Evolutionary conservation across 1,284 basidiomycete species (phyloP), one percentile per base, ranked within the genome.

Genomic region (Exsudoporus floridanus): DNA sequence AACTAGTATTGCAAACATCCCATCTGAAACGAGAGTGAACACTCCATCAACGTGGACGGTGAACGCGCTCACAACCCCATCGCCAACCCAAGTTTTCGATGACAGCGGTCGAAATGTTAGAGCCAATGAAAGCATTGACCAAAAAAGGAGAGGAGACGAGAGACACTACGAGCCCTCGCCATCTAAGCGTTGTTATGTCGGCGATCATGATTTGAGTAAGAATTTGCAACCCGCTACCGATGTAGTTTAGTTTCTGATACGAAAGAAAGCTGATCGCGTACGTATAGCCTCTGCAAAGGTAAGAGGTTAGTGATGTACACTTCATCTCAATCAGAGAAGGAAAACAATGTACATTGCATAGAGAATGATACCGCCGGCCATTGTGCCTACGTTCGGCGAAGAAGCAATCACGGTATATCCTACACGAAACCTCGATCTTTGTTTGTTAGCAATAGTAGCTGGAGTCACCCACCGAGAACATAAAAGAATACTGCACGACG

Each of bases 151-250:
- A 67, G 8, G 83, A 82, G 25, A 82, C 78, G n/a, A 88, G 69
- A 14, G 78, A 77, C 3, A 83, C 79, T 18, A 88, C 80, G 10
- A 92, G 74, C 12, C 88, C 89, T 52, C 90, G 80, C 86, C 88
- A 92, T 63, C 83, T 78, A 13, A 92, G 78, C 2, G 83, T 86
- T 4, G 91, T 92, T 59, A 88, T 84, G 64, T 94, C 90, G 18
- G 90, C 90, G 51, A 88, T 84, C 61, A 89, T 79, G 55, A 90
- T 82, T 57, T 86, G 83, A n/a, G 81, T 83, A 13, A 90, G 76
- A 40, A 92, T 75, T 69, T 90, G 88, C 21, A 90, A 73, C 14
- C 86, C 85, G 50, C 74, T 78, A 50, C 16, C 30, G 16, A 45
- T 25, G 30, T 13, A 5, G 18, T 28, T 63, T 14, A 61, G 34